Percentiles rank a stretch among this genome's conserved stretches.
Evolutionary conservation across 1,284 basidiomycete species (phyloP).

Genomic region (Ceratobasidium sp.): DNA sequence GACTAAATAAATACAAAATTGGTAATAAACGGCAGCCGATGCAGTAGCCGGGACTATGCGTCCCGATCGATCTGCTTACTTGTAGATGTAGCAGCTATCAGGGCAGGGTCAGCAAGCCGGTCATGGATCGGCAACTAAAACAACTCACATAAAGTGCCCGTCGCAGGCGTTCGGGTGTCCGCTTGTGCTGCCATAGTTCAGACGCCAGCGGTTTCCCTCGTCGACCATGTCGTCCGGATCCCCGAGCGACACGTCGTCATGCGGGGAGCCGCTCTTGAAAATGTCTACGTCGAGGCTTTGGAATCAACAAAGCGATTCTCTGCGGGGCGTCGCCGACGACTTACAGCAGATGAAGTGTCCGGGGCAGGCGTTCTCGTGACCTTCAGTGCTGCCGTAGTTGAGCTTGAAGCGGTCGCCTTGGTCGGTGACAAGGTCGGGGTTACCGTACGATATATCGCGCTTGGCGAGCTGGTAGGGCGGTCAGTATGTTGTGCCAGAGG

Average conservation of each 20-base stretch:
- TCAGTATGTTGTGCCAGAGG: neutral
- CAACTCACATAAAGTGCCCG: too few relatives aligned
- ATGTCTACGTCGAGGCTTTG: neutral
- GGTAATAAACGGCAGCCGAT: too few relatives aligned
- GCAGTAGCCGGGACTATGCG: too few relatives aligned
- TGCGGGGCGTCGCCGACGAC: neutral
- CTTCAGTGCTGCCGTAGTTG: conserved; percentile 33
- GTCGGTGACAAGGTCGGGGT: conserved; percentile 29
- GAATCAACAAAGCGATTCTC: too few relatives aligned
- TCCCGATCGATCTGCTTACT: neutral
- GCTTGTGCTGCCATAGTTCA: conserved; percentile 16
- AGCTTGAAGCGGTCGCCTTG: conserved; percentile 36
- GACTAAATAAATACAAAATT: too few relatives aligned
- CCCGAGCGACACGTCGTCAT: neutral
- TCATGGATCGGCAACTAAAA: too few relatives aligned
- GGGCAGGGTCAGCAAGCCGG: too few relatives aligned
- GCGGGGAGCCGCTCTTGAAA: neutral
- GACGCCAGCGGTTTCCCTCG: conserved; percentile 36
- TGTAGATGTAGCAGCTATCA: conserved; percentile 26
- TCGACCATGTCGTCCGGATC: conserved; percentile 24
- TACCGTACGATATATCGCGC: conserved; percentile 24
- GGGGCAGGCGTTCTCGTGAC: conserved; percentile 14
- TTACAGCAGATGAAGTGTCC: conserved; percentile 17
- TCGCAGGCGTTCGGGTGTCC: neutral
- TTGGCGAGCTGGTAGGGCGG: neutral